Evolutionary conservation across 371 early-diverging fungal species (phyloP), one percentile per base, ranked within the genome.

Genomic region (Rhizopus microsporus): DNA sequence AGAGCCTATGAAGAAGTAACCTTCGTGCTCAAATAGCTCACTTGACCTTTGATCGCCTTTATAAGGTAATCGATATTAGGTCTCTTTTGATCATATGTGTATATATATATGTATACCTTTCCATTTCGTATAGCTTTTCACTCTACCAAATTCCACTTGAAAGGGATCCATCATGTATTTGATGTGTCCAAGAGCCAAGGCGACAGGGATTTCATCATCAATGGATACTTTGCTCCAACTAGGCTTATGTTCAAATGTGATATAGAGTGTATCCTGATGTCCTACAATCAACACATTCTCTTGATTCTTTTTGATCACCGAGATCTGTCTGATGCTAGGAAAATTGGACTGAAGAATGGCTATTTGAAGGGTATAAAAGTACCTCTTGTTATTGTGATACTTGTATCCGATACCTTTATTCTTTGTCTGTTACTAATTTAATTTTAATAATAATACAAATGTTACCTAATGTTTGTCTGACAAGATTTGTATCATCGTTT

Each of bases 381-480:
- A 34, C 31, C 56, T 56, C 10, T 10, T 17, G 7, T 9, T 12
- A 12, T 40, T 30, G 32, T 48, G 17, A 29, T 23, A 30, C n/a
- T 30, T 53, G 13, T 37, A 59, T 30, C 12, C 32, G 16, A 53
- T 33, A 32, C 53, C 47, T 54, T 46, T 15, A n/a, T 43, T 10
- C 10, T 43, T 43, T 43, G 10, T n/a, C n/a, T 17, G 35, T 13
- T n/a, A 38, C 23, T 9, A 35, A 48, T 5, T 34, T 45, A 35
- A 9, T 5, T 37, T 34, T 17, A 17, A 34, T 15, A 23, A 8
- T 33, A 29, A 9, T 35, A 56, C 8, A 10, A n/a, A 15, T 38
- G 4, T 30, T 72, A 77, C 77, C 77, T 58, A 77, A 34, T 45
- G 68, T 63, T 53, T 66, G 74, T 57, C 77, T 67, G 12, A 74